phyloP scores from a whole-genome alignment of 305 asterid species.

The Fraxinus albicans region DNA sequence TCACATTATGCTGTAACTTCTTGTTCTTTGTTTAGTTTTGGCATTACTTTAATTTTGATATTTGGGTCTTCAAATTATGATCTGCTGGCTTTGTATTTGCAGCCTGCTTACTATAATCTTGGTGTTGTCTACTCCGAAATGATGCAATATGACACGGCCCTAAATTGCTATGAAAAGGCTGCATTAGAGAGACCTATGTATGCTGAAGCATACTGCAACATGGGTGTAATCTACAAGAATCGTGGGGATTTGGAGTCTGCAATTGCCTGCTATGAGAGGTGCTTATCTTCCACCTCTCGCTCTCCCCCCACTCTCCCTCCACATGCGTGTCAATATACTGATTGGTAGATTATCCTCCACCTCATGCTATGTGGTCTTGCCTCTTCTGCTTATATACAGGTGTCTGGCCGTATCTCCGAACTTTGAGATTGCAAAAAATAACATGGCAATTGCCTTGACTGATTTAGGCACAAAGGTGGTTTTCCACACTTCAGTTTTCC shows the following conservation, averaged over 20 bases:
- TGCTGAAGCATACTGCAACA: conserved; percentile 99
- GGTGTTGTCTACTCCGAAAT: conserved; percentile 97
- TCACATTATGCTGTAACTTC: conserved; percentile 87
- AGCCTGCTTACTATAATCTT: conserved; percentile 99
- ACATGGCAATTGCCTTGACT: conserved; percentile 99
- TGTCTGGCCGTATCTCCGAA: conserved; percentile 95
- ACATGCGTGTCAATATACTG: conserved; percentile 12
- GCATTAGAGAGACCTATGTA: conserved; percentile 96
- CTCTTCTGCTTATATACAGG: conserved; percentile 46
- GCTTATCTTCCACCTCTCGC: conserved; percentile 13
- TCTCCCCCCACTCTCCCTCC: background rate
- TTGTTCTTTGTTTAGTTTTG: conserved; percentile 19
- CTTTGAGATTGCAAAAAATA: conserved; percentile 97
- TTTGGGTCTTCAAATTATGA: conserved; percentile 33
- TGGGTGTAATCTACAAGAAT: conserved; percentile 96
- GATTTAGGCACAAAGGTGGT: conserved; percentile 98
- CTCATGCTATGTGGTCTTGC: conserved; percentile 26
- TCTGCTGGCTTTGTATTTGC: conserved; percentile 38
- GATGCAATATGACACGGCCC: conserved; percentile 99
- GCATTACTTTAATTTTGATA: background rate
- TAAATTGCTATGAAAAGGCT: conserved; percentile 90
- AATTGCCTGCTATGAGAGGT: conserved; percentile 97
- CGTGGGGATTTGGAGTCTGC: conserved; percentile 97
- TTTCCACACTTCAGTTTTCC: conserved; percentile 15
- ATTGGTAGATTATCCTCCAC: conserved; percentile 23